A percentile compares a stretch with the other conserved stretches of the same genome.
Conservation (phyloP, 768 basidiomycete species). For the Suillus paluster region DNA sequence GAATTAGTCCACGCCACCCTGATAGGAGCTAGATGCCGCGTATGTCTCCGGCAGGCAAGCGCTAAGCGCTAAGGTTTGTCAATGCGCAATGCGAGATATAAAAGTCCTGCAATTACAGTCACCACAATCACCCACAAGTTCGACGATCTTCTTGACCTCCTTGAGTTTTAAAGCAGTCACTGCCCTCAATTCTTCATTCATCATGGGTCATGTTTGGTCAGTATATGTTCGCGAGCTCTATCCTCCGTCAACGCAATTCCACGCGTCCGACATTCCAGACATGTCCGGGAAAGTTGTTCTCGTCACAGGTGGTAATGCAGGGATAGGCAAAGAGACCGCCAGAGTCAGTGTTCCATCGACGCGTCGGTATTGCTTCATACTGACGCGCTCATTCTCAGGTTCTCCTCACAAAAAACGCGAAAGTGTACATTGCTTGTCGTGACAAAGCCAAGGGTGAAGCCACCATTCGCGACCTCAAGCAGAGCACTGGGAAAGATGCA, state of each 20-base stretch:
- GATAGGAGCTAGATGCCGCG: neutral
- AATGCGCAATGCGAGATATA: too few species aligned
- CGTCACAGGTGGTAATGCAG: constrained; percentile 53
- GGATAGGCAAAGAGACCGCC: constrained; percentile 50
- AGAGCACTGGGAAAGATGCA: constrained; percentile 47
- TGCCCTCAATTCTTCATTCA: neutral
- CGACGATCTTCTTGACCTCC: neutral
- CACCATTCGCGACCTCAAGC: constrained; percentile 46
- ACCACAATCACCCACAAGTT: neutral
- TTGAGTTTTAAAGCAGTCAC: neutral
- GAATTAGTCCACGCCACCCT: neutral
- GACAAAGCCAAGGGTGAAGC: constrained; percentile 38
- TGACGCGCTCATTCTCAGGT: constrained; percentile 27
- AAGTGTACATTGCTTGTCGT: constrained; percentile 54
- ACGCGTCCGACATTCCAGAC: constrained; percentile 36
- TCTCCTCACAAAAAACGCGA: constrained; percentile 49
- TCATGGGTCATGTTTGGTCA: constrained; percentile 15
- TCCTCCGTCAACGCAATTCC: constrained; percentile 28
- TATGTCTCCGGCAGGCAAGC: neutral
- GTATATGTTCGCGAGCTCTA: constrained; percentile 14
- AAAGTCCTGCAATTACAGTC: neutral
- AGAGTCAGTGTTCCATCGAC: constrained; percentile 11
- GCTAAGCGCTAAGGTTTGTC: too few species aligned
- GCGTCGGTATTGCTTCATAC: neutral
- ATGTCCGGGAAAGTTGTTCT: constrained; percentile 38